Conservation (phyloP, 2,329 filamentous ascomycete species). For the Pseudogymnoascus sp. region DNA sequence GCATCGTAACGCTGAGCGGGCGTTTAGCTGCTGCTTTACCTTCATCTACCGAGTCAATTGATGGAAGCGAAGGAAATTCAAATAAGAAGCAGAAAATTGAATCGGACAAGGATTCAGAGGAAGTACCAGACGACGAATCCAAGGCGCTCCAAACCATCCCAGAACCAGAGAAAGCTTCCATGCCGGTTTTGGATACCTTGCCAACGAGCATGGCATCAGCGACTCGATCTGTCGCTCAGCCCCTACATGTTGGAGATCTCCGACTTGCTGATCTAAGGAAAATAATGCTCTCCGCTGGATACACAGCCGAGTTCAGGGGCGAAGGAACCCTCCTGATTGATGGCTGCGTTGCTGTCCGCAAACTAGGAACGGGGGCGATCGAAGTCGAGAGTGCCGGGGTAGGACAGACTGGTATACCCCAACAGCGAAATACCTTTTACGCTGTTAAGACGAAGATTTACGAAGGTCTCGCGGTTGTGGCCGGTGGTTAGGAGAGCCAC, state of each 20-base stretch:
- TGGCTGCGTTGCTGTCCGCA: conserved; percentile 77
- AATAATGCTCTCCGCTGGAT: conserved; percentile 72
- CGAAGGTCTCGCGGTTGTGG: conserved; percentile 84
- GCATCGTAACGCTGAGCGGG: conserved; percentile 88
- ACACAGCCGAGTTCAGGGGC: conserved; percentile 85
- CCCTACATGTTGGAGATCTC: conserved; percentile 89
- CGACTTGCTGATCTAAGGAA: conserved; percentile 80
- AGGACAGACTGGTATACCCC: conserved; percentile 33
- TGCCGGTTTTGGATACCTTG: conserved; percentile 38
- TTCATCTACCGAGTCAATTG: conserved; percentile 31
- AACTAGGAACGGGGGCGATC: conserved; percentile 77
- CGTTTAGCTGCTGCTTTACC: conserved; percentile 46
- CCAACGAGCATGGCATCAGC: conserved; percentile 58
- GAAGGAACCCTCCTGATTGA: conserved; percentile 90
- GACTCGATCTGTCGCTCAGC: conserved; percentile 69
- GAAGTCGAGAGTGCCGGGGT: conserved; percentile 72
- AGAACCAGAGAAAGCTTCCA: conserved; percentile 10
- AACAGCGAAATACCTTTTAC: conserved; percentile 63
- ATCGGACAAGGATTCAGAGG: conserved; percentile 24
- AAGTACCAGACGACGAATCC: conserved; percentile 15
- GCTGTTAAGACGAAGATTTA: conserved; percentile 89
- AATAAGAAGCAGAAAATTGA: conserved; percentile 37
- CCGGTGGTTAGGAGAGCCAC: conserved; percentile 34
- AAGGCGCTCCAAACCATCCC: conserved; percentile 13
- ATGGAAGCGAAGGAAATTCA: conserved; percentile 32